Evolutionary conservation across 2,329 filamentous ascomycete genomes (phyloP).

Genomic region (Neofusicoccum cordaticola): DNA sequence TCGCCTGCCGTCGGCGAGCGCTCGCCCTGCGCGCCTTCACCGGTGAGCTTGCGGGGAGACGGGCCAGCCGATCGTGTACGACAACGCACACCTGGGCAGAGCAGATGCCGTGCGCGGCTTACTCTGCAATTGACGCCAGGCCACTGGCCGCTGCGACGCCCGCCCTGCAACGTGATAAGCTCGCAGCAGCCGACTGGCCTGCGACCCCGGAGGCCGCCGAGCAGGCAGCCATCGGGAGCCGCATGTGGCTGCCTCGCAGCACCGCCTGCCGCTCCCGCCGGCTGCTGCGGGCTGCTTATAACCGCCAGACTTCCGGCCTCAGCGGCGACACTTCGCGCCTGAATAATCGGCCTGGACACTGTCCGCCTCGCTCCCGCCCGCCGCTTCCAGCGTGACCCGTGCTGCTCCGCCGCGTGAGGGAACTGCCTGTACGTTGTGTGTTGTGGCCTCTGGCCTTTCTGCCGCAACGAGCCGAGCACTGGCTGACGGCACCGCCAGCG

Average conservation of each 20-base stretch:
- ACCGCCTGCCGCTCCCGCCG: background rate
- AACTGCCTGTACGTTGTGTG: background rate
- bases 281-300: background rate
- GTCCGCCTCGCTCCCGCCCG: background rate
- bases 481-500: background rate
- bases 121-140: background rate
- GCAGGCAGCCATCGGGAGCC: slow-evolving; percentile 2
- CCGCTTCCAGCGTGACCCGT: background rate
- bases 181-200: background rate
- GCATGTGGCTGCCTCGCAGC: slow-evolving; percentile 1
- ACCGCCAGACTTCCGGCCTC: background rate
- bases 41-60: slow-evolving; percentile 7
- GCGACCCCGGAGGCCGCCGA: background rate
- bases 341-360: background rate
- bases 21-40: slow-evolving; percentile 5
- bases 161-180: slow-evolving; percentile 10
- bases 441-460: too few species aligned
- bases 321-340: background rate
- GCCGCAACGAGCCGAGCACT: background rate
- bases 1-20: background rate
- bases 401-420: background rate
- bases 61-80: slow-evolving; percentile 4
- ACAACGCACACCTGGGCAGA: background rate
- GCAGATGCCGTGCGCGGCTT: background rate
- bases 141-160: background rate